These are phyloP conservation scores for Umbilicus rupestris DNA, from an alignment of 164 flowering plant genomes.

Conservation along the genomic window DNA sequence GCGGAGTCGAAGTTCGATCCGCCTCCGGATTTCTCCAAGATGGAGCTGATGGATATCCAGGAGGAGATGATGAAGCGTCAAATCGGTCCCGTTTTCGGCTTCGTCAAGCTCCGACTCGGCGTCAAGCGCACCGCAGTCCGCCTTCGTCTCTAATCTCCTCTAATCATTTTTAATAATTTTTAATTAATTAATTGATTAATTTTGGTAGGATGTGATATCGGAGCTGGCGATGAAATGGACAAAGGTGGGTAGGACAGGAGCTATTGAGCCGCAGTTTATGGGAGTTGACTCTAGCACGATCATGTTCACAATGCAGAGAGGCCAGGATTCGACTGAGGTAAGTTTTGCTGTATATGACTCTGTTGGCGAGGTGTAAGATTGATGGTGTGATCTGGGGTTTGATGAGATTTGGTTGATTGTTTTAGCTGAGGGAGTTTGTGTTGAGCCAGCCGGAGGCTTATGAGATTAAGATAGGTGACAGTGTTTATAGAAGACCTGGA, in stretches of 20 bases:
- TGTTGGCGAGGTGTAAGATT: too few relatives aligned
- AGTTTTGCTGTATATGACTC: neutral
- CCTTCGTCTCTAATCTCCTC: too few relatives aligned
- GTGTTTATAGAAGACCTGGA: constrained; percentile 63
- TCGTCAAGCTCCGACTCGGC: constrained; percentile 82
- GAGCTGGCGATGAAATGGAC: constrained; percentile 86
- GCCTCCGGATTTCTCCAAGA: constrained; percentile 46
- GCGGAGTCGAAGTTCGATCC: constrained; percentile 34
- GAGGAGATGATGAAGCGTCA: constrained; percentile 61
- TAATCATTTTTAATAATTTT: neutral
- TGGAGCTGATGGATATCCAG: constrained; percentile 43
- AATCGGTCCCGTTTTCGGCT: constrained; percentile 58
- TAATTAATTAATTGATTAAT: neutral
- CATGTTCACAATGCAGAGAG: constrained; percentile 73
- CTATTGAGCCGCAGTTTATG: constrained; percentile 50
- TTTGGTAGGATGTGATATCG: constrained; percentile 52
- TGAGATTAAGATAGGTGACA: constrained; percentile 89
- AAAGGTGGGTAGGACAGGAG: constrained; percentile 59
- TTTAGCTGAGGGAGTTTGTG: constrained; percentile 79
- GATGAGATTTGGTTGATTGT: constrained; percentile 7
- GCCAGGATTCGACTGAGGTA: constrained; percentile 43
- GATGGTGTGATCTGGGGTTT: neutral
- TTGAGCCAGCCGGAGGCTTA: constrained; percentile 79
- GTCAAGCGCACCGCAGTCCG: constrained; percentile 45
- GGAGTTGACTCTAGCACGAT: constrained; percentile 64